A percentile compares a stretch with the other conserved stretches of the same genome.
phyloP scores from a whole-genome alignment of 176 grass and related monocot species.

The Secale cereale region DNA sequence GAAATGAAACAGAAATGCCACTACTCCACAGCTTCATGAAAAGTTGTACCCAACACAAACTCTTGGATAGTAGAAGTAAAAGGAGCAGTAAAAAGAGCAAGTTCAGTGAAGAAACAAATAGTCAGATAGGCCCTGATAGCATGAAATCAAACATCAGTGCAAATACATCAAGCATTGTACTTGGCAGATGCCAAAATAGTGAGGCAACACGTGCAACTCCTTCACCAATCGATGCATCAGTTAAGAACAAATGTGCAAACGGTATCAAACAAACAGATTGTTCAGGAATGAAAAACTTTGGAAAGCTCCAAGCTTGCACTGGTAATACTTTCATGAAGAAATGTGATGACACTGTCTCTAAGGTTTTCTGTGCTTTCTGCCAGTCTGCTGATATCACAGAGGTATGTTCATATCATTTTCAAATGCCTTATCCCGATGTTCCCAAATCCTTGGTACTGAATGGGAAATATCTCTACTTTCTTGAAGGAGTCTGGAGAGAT shows the following conservation, averaged over 20 bases:
- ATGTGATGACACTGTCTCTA: constrained; percentile 36
- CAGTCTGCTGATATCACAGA: constrained; percentile 59
- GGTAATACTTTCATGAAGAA: constrained; percentile 46
- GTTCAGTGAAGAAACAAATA: not conserved
- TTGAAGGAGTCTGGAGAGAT: constrained; percentile 82
- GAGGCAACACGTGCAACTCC: not conserved
- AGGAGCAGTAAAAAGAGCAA: constrained; percentile 19
- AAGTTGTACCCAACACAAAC: constrained; percentile 19
- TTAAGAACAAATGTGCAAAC: constrained; percentile 13
- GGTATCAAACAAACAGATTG: not conserved
- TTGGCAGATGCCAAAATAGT: constrained; percentile 8
- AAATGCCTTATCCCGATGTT: not conserved
- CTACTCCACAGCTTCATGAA: constrained; percentile 2
- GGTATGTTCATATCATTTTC: constrained; percentile 39
- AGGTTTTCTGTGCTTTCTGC: constrained; percentile 80
- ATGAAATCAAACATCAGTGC: not conserved
- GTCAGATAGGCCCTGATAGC: not conserved
- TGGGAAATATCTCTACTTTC: not conserved
- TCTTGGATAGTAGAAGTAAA: constrained; percentile 22
- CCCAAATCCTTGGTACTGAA: not conserved
- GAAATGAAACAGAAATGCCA: constrained; percentile 18
- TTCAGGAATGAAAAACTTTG: constrained; percentile 13
- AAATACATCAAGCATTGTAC: constrained; percentile 7
- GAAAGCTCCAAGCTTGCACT: constrained; percentile 12
- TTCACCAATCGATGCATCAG: constrained; percentile 10